Conservation (phyloP, 805 yeast genomes). For the Yamadazyma olivae region DNA sequence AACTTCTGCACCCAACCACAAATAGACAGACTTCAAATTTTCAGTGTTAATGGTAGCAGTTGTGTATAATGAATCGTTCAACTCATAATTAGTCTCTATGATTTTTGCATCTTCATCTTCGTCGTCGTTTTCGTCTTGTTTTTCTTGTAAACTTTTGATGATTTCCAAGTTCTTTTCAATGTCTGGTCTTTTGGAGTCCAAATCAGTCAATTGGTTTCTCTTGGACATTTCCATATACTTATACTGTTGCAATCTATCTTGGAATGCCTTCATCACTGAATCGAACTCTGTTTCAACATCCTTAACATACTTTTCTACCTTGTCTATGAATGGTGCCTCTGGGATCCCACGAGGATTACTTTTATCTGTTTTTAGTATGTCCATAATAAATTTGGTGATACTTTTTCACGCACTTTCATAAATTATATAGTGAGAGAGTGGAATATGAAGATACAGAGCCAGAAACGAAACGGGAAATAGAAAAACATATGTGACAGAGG, state of each 20-base stretch:
- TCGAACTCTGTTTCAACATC: slow-evolving; percentile 65
- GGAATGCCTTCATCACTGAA: slow-evolving; percentile 66
- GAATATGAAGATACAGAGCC: too few relatives aligned
- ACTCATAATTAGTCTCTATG: slow-evolving; percentile 77
- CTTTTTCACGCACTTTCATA: neutral
- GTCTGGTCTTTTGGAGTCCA: slow-evolving; percentile 82
- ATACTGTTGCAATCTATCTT: slow-evolving; percentile 85
- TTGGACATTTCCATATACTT: slow-evolving; percentile 76
- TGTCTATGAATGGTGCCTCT: slow-evolving; percentile 89
- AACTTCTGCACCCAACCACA: slow-evolving; percentile 98
- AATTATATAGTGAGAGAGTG: too few relatives aligned
- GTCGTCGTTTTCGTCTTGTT: slow-evolving; percentile 33
- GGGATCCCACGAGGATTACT: slow-evolving; percentile 95
- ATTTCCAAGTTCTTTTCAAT: slow-evolving; percentile 79
- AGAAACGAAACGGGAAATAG: too few relatives aligned
- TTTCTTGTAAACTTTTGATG: slow-evolving; percentile 56
- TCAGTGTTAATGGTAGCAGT: slow-evolving; percentile 68
- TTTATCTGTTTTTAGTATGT: slow-evolving; percentile 22
- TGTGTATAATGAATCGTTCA: slow-evolving; percentile 90
- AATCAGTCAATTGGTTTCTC: slow-evolving; percentile 45
- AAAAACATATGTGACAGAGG: too few relatives aligned
- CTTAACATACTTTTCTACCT: slow-evolving; percentile 72
- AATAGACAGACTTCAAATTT: slow-evolving; percentile 56
- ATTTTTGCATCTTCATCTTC: slow-evolving; percentile 21
- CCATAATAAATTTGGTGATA: slow-evolving; percentile 8